phyloP scores from a whole-genome alignment of 345 rosid genomes.

The Dipteronia dyeriana region DNA sequence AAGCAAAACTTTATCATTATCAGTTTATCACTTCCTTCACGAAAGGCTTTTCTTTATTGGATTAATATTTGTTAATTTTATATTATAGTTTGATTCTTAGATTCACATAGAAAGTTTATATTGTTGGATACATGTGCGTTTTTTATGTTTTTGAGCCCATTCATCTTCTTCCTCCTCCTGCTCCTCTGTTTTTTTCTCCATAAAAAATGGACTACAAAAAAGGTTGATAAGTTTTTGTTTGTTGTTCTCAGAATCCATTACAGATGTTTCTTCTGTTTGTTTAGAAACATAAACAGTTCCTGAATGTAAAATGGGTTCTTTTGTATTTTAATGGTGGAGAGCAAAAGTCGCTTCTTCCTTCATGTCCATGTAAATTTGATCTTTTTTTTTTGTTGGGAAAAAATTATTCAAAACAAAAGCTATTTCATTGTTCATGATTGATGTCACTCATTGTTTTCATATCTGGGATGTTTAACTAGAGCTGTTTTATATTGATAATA shows the following conservation, averaged over 20 bases:
- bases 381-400: not conserved
- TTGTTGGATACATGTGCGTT: conserved; percentile 30
- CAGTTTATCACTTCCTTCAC: conserved; percentile 25
- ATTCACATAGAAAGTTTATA: conserved; percentile 24
- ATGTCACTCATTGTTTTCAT: no score
- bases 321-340: conserved; percentile 29
- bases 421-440: not conserved
- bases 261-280: not conserved
- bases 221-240: not conserved
- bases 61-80: conserved; percentile 14
- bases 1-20: conserved; percentile 21
- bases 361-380: conserved; percentile 34
- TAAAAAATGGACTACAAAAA: conserved; percentile 1
- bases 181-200: conserved; percentile 5
- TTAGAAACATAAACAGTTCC: not conserved
- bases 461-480: no score
- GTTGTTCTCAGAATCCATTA: not conserved
- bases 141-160: conserved; percentile 16
- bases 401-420: not conserved
- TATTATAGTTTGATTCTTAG: conserved; percentile 13
- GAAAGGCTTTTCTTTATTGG: conserved; percentile 26
- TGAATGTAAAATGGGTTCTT: conserved; percentile 25
- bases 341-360: conserved; percentile 29
- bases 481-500: not conserved
- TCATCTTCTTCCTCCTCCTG: not conserved